These are phyloP conservation scores for Lachnellula cervina DNA, from an alignment of 2,329 filamentous ascomycete genomes.

Conservation along the genomic window DNA sequence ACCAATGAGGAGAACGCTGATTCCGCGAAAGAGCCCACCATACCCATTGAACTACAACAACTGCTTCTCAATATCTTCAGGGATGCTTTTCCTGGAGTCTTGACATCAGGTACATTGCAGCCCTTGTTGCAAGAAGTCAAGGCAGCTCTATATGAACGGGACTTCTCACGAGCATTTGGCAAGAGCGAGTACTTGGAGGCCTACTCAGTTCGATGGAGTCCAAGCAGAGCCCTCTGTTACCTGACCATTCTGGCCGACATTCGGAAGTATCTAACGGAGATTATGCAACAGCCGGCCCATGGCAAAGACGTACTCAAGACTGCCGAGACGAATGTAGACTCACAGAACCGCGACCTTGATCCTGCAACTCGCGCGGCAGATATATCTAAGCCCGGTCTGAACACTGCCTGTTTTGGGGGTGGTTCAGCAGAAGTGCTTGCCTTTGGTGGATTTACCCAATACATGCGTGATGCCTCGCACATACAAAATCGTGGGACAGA, in stretches of 20 bases:
- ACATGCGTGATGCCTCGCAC: slow-evolving; percentile 26
- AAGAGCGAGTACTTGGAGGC: slow-evolving; percentile 66
- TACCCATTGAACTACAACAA: slow-evolving; percentile 58
- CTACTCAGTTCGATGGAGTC: slow-evolving; percentile 89
- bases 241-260: slow-evolving; percentile 46
- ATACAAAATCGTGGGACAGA: slow-evolving; percentile 1
- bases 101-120: slow-evolving; percentile 45
- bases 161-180: slow-evolving; percentile 78
- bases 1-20: slow-evolving; percentile 5
- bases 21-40: slow-evolving; percentile 2
- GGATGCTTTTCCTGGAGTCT: slow-evolving; percentile 51
- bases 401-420: slow-evolving; percentile 33
- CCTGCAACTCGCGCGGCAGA: not conserved
- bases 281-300: not conserved
- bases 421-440: slow-evolving; percentile 61
- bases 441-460: slow-evolving; percentile 49
- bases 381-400: slow-evolving; percentile 1
- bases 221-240: slow-evolving; percentile 79
- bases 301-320: not conserved
- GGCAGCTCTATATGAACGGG: slow-evolving; percentile 75
- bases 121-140: slow-evolving; percentile 75
- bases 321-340: not conserved
- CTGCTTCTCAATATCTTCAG: slow-evolving; percentile 69
- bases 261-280: slow-evolving; percentile 16
- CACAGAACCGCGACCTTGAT: not conserved